Evolutionary conservation across 345 rosid species (phyloP), one percentile per base, ranked within the genome.

Genomic region (Arabidopsis suecica): DNA sequence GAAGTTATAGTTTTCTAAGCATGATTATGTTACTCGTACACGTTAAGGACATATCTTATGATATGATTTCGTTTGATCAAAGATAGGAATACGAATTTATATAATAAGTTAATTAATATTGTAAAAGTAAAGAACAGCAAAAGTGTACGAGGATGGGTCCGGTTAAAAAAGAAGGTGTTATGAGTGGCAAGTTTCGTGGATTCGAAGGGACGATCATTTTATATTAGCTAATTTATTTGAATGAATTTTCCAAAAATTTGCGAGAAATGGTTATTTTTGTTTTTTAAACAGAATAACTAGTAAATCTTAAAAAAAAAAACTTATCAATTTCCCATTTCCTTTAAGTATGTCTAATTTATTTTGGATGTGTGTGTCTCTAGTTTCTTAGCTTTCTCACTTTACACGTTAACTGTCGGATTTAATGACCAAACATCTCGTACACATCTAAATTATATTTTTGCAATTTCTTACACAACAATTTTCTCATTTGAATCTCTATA

Each of bases 191-290:
- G 76, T 77, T 64, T 77, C 80, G 80, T 77, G 71, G 76, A 77
- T 70, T 77, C 53, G 71, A 77, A 77, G 75, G 76, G 80, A 77
- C 76, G 61, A 77, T 77, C 54, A 77, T 70, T 61, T 76, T 74
- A 37, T 2, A 11, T 28, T 25, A 1, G 13, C 56, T 54, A 22
- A 64, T 44, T 9, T 65, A 33, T 64, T 36, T 53, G 23, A 23
- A 49, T 40, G 53, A 55, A 20, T 18, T 53, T 72, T 41, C 54
- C 32, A 28, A 28, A 13, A 38, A 40, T 30, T 40, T 51, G 28
- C 23, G n/a, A 61, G 28, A 48, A 51, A 28, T 14, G 1, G 4
- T 71, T 3, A 3, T 36, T 36, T 36, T 48, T 71, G 12, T 18
- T 69, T 69, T 25, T 69, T 25, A 20, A 5, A 9, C 60, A 22